Base-by-base conservation (phyloP, 148 eudicot species). In the Rhododendron kiyosumense region DNA sequence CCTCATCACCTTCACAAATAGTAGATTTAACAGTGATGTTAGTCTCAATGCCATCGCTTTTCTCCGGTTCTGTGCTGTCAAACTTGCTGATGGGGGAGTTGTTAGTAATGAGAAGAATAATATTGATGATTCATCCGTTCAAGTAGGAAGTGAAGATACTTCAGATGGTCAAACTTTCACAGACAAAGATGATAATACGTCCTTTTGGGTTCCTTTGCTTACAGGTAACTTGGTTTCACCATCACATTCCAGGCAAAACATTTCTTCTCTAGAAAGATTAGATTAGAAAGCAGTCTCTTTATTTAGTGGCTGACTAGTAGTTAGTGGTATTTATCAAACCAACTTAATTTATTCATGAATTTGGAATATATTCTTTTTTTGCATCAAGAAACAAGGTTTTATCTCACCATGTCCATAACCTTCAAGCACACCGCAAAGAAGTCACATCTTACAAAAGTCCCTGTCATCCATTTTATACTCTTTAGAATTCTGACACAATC, bases 31-130 rank as follows among this genome's bases (percentile, higher is more conserved):
- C 86, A 97, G 96, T 91, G 99, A 97, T 87, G 98, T 95, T 84
- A 94, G 98, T 93, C 95, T 95, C 88, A 97, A 97, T 89, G 98
- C 99, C 78, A 97, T 97, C 78, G 99, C 99, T 77, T 97, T 95
- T 92, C 97, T 97, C 77, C 98, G 98, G 82, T 97, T 93, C 88
- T 97, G 98, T 86, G 99, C 99, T 83, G 93, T 95, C 90, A 97
- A 97, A 90, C 97, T 97, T 89, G 98, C 99, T 26, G 98, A 97
- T 79, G 99, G 98, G 38, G 98, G 96, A 74, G 91, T 97, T 86
- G 91, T 92, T 88, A 90, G 91, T 89, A 90, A 88, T 84, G 94
- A 91, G 86, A 92, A 93, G 76, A 90, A 81, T 76, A 90, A 89
- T 81, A 89, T 89, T 88, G 91, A 90, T 85, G 90, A 87, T 84